These are phyloP conservation scores for Byssothecium circinans DNA, from an alignment of 2,329 filamentous ascomycete genomes.

Conservation along the genomic window DNA sequence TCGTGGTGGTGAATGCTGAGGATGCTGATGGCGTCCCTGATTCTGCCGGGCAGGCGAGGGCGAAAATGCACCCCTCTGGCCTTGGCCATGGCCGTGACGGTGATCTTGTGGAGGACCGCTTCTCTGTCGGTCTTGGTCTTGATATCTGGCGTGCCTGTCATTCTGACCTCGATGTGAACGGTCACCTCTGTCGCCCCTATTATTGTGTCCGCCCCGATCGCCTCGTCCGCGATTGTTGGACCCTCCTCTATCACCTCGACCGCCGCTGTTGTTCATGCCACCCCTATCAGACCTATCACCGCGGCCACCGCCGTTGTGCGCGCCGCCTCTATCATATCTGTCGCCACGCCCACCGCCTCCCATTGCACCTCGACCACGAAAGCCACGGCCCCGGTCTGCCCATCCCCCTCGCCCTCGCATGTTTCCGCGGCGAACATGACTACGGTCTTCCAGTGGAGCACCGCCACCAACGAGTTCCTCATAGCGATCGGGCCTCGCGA, in stretches of 20 bases:
- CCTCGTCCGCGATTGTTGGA: slow-evolving; percentile 6
- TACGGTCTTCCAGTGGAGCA: slow-evolving; percentile 41
- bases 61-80: slow-evolving; percentile 16
- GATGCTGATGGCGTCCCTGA: slow-evolving; percentile 21
- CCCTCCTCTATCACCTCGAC: slow-evolving; percentile 29
- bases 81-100: slow-evolving; percentile 11
- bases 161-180: slow-evolving; percentile 29
- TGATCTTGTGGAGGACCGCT: slow-evolving; percentile 17
- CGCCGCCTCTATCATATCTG: slow-evolving; percentile 19
- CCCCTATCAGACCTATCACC: slow-evolving; percentile 19
- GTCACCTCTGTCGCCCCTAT: slow-evolving; percentile 15
- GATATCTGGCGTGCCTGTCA: slow-evolving; percentile 27
- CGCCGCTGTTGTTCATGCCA: slow-evolving; percentile 27
- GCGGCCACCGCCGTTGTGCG: slow-evolving; percentile 12
- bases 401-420: slow-evolving; percentile 35
- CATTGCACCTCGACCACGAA: slow-evolving; percentile 25
- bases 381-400: slow-evolving; percentile 42
- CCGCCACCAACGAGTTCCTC: slow-evolving; percentile 48
- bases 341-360: slow-evolving; percentile 34
- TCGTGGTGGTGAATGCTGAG: slow-evolving; percentile 26
- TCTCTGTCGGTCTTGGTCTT: slow-evolving; percentile 27
- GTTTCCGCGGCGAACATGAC: slow-evolving; percentile 40
- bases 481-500: slow-evolving; percentile 52
- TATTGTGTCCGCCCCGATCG: slow-evolving; percentile 17
- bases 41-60: slow-evolving; percentile 30